Base-by-base conservation (phyloP, 2,329 filamentous ascomycete genomes). In the Myriangium duriaei region DNA sequence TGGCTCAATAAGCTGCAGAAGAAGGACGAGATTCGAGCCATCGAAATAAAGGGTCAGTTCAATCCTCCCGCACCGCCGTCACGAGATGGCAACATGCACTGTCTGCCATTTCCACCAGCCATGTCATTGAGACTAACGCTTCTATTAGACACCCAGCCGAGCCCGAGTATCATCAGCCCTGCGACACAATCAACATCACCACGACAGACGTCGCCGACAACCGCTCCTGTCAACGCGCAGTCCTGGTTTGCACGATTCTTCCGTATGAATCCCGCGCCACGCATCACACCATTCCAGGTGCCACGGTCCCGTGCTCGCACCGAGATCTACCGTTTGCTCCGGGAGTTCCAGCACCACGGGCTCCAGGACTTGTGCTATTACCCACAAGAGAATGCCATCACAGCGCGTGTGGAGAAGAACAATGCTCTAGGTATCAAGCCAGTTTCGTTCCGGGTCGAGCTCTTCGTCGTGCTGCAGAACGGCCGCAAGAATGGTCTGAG, bases 221-320 rank as follows among this genome's bases (percentile, higher is more conserved):
- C 39, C 50, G 19, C 42, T 49, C 40, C 41, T 53, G 5, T 75
- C 18, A 11, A 37, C 45, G n/a, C 45, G 32, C 44, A 49, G 36
- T 93, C 81, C 49, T 95, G 88, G 87, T 72, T 96, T 37, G 80
- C 84, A 18, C 81, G 84, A 11, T 74, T 96, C 32, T 84, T 96
- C 63, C 76, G 85, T 39, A 79, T 95, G 53, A 94, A 91, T 56
- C 88, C 88, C 1, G 82, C 79, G 0, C 79, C 68, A 11, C 74
- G 75, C 45, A 71, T 82, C 17, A 60, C 95, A 11, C 91, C 85
- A 55, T 78, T 95, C 55, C 70, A 69, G 3, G 69, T 85, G 15
- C 74, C 79, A 4, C 79, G 80, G 49, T 69, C 70, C n/a, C 73
- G 76, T 42, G 81, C 80, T 30, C 76, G 85, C 30, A 80, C 82